These are phyloP conservation scores for Rosa chinensis DNA, from an alignment of 306 rosid genomes.

Conservation along the genomic window DNA sequence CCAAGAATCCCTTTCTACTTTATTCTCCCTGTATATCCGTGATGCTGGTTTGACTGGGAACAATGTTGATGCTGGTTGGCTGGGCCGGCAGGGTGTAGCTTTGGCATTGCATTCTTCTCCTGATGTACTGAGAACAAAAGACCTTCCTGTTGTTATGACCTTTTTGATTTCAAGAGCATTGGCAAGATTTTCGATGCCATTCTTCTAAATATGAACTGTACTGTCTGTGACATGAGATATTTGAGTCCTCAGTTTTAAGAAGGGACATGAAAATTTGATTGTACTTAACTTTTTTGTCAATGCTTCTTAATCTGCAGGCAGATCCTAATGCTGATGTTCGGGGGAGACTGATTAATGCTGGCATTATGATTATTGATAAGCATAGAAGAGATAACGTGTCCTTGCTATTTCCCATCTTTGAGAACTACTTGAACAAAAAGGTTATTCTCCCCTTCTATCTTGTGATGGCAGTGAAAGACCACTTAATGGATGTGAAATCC, in stretches of 20 bases:
- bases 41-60: slow-evolving; percentile 62
- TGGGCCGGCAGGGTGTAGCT: slow-evolving; percentile 96
- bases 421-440: slow-evolving; percentile 89
- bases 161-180: slow-evolving; percentile 93
- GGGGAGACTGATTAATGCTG: slow-evolving; percentile 96
- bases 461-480: neutral
- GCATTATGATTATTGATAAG: slow-evolving; percentile 90
- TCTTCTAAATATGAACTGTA: neutral
- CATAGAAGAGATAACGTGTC: slow-evolving; percentile 84
- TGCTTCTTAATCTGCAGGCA: slow-evolving; percentile 68
- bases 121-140: slow-evolving; percentile 90
- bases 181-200: slow-evolving; percentile 38
- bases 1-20: slow-evolving; percentile 88
- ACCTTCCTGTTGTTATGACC: slow-evolving; percentile 91
- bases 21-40: slow-evolving; percentile 80
- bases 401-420: slow-evolving; percentile 89
- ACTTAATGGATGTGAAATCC: neutral
- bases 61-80: slow-evolving; percentile 80
- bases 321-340: slow-evolving; percentile 92
- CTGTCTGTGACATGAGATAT: neutral
- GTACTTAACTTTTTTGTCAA: neutral
- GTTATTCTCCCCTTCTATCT: slow-evolving; percentile 35
- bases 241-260: neutral
- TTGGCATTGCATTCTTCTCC: slow-evolving; percentile 83
- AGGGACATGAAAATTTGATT: neutral